Percentiles rank a stretch among this genome's conserved stretches.
Evolutionary conservation across 139 green algal species (phyloP).

Genomic region (Desmodesmus armatus): DNA sequence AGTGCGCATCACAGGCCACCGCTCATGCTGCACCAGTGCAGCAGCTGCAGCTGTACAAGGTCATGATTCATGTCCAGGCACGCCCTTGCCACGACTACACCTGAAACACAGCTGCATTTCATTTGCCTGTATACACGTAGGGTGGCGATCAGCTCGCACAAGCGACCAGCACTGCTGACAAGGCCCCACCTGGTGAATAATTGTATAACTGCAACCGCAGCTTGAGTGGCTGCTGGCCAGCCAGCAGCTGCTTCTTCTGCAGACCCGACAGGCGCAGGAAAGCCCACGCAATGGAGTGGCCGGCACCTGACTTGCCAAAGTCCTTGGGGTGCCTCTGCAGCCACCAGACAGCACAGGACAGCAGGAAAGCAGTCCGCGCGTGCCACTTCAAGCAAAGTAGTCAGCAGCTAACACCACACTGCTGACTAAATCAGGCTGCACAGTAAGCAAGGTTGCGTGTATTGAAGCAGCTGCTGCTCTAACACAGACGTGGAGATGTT

Average conservation of each 20-base stretch:
- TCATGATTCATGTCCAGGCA: too few relatives aligned
- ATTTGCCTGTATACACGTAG: too few relatives aligned
- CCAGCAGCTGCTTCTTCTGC: not conserved
- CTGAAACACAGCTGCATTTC: too few relatives aligned
- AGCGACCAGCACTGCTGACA: too few relatives aligned
- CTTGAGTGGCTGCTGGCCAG: not conserved
- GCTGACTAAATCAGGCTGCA: not conserved
- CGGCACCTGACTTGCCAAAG: slow-evolving; percentile 43
- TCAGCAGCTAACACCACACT: not conserved
- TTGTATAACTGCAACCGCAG: slow-evolving; percentile 26
- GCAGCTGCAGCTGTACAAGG: too few relatives aligned
- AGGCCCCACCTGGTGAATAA: too few relatives aligned
- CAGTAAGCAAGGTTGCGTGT: not conserved
- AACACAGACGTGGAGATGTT: not conserved
- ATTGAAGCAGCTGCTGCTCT: not conserved
- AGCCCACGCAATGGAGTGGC: slow-evolving; percentile 54
- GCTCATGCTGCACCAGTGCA: too few relatives aligned
- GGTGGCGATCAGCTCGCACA: too few relatives aligned
- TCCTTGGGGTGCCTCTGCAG: slow-evolving; percentile 43
- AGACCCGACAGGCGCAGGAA: slow-evolving; percentile 55
- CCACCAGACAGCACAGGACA: not conserved
- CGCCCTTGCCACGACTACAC: too few relatives aligned
- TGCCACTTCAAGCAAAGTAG: not conserved
- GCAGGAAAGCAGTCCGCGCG: not conserved
- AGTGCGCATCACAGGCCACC: too few relatives aligned